Conservation (phyloP, 2,329 filamentous ascomycete genomes). For the Ceratocystis cubensis region DNA sequence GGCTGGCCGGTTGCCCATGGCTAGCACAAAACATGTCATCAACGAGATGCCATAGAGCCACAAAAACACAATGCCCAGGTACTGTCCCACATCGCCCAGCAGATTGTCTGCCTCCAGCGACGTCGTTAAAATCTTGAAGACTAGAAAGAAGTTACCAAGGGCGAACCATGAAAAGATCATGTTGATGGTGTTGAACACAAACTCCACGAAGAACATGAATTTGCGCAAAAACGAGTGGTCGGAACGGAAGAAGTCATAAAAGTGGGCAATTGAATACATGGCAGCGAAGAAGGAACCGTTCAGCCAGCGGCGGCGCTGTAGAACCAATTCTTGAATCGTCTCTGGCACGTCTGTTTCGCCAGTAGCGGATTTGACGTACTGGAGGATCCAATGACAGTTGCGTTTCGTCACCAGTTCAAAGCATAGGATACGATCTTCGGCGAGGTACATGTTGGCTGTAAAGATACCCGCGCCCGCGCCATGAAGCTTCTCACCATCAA, state of each 20-base stretch:
- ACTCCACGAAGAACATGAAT: slow-evolving; percentile 81
- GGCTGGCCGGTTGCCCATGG: slow-evolving; percentile 86
- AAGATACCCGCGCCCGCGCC: slow-evolving; percentile 88
- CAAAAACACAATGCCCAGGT: slow-evolving; percentile 82
- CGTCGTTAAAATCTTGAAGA: slow-evolving; percentile 90
- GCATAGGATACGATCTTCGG: slow-evolving; percentile 96
- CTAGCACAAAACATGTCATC: slow-evolving; percentile 87
- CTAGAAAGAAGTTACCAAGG: slow-evolving; percentile 97
- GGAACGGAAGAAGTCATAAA: slow-evolving; percentile 90
- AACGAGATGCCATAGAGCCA: slow-evolving; percentile 90
- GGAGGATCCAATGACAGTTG: slow-evolving; percentile 92
- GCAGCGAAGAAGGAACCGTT: slow-evolving; percentile 98
- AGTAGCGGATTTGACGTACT: slow-evolving; percentile 95
- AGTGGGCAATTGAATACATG: slow-evolving; percentile 87
- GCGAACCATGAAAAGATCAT: slow-evolving; percentile 99
- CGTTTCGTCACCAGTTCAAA: slow-evolving; percentile 97
- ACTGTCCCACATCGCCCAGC: slow-evolving; percentile 62
- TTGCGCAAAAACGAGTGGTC: slow-evolving; percentile 81
- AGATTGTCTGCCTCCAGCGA: slow-evolving; percentile 60
- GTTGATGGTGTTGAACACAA: slow-evolving; percentile 84
- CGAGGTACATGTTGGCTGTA: slow-evolving; percentile 98
- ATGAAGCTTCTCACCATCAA: slow-evolving; percentile 91
- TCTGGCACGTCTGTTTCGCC: slow-evolving; percentile 97
- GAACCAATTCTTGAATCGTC: slow-evolving; percentile 83
- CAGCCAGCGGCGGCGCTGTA: slow-evolving; percentile 91